These are phyloP conservation scores for Glycine latifolia DNA, from an alignment of 306 rosid genomes.

Conservation along the genomic window DNA sequence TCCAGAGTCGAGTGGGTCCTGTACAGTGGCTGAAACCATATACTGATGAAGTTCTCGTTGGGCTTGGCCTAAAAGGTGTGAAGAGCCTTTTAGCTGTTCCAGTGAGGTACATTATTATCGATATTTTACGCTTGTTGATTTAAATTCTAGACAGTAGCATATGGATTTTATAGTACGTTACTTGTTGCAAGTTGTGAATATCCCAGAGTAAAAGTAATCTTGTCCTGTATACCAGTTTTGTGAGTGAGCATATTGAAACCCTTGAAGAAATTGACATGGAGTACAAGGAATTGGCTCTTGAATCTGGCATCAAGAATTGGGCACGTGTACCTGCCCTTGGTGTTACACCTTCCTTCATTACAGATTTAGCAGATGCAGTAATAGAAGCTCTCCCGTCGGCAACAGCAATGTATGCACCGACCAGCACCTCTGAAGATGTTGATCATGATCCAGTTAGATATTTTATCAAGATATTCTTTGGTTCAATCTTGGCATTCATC, in stretches of 20 bases:
- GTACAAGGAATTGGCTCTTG: slow-evolving; percentile 88
- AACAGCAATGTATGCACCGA: slow-evolving; percentile 60
- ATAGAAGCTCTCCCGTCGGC: slow-evolving; percentile 95
- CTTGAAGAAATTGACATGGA: slow-evolving; percentile 99
- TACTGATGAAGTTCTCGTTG: slow-evolving; percentile 94
- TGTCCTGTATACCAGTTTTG: slow-evolving; percentile 68
- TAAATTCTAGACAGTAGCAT: background rate
- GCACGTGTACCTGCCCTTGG: slow-evolving; percentile 98
- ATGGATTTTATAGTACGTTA: background rate
- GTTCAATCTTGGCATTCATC: slow-evolving; percentile 76
- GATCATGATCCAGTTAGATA: slow-evolving; percentile 61
- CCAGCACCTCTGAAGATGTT: slow-evolving; percentile 55
- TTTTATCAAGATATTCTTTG: slow-evolving; percentile 73
- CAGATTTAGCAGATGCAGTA: slow-evolving; percentile 92
- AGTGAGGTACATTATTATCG: slow-evolving; percentile 67
- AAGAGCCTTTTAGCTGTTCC: slow-evolving; percentile 97
- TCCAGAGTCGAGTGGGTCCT: slow-evolving; percentile 99
- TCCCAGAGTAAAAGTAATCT: slow-evolving; percentile 9
- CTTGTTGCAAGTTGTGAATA: slow-evolving; percentile 23
- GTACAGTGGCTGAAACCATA: slow-evolving; percentile 99
- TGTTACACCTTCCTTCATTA: slow-evolving; percentile 81
- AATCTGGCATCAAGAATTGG: slow-evolving; percentile 95
- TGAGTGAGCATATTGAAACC: slow-evolving; percentile 98
- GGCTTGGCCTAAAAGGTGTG: slow-evolving; percentile 96
- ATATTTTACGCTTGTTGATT: slow-evolving; percentile 17